A percentile compares a stretch with the other conserved stretches of the same genome.
These are phyloP conservation scores for Kluyveromyces lactis DNA, from an alignment of 805 yeast species.

Conservation along the genomic window DNA sequence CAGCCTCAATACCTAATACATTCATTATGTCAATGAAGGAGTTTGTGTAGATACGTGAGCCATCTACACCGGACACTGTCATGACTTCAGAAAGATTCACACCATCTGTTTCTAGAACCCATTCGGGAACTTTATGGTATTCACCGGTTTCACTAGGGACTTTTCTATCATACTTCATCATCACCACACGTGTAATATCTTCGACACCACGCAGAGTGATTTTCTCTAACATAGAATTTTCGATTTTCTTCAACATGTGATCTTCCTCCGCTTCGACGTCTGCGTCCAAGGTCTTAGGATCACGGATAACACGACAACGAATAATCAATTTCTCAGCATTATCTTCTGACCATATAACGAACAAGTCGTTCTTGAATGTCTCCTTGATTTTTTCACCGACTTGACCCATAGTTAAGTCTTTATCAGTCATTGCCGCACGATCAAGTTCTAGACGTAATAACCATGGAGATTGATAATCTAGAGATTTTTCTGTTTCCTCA, in stretches of 20 bases:
- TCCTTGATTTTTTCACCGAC: slow-evolving; percentile 93
- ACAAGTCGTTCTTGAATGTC: slow-evolving; percentile 88
- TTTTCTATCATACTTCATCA: slow-evolving; percentile 77
- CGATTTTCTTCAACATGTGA: slow-evolving; percentile 89
- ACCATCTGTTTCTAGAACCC: slow-evolving; percentile 99
- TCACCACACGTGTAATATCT: slow-evolving; percentile 71
- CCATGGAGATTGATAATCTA: slow-evolving; percentile 98
- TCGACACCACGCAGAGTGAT: slow-evolving; percentile 94
- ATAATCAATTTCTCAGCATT: slow-evolving; percentile 93
- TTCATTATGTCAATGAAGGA: slow-evolving; percentile 92
- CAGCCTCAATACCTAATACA: slow-evolving; percentile 97
- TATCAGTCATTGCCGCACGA: slow-evolving; percentile 98
- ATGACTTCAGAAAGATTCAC: slow-evolving; percentile 91
- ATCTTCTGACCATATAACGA: slow-evolving; percentile 98
- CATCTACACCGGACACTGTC: slow-evolving; percentile 91
- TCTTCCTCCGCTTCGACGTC: slow-evolving; percentile 96
- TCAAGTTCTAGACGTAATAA: slow-evolving; percentile 90
- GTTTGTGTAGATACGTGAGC: slow-evolving; percentile 85
- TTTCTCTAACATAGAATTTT: slow-evolving; percentile 91
- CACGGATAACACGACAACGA: slow-evolving; percentile 97
- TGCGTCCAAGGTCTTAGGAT: slow-evolving; percentile 86
- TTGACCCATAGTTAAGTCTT: slow-evolving; percentile 95
- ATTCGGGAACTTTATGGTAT: slow-evolving; percentile 80
- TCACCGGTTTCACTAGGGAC: slow-evolving; percentile 78
- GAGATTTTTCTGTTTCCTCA: slow-evolving; percentile 88